A percentile compares a stretch with the other conserved stretches of the same genome.
Evolutionary conservation across 768 basidiomycete genomes (phyloP).

Genomic region (Omphalotus guepiniiformis): DNA sequence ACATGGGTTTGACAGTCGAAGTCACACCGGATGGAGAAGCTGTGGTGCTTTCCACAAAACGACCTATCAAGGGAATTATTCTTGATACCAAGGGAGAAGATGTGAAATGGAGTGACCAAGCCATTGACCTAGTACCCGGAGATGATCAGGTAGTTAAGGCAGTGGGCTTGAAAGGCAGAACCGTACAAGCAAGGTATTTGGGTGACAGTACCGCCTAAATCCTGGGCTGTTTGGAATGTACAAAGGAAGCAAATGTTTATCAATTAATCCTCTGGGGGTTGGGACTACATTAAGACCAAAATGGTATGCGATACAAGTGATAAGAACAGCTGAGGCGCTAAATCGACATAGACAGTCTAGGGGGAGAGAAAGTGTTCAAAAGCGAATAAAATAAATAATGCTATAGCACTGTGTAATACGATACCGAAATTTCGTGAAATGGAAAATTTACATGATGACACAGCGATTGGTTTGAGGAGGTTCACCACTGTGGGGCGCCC

Average conservation of each 20-base stretch:
- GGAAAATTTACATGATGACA: slow-evolving; percentile 47
- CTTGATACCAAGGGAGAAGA: slow-evolving; percentile 73
- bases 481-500: slow-evolving; percentile 41
- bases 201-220: slow-evolving; percentile 70
- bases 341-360: not conserved
- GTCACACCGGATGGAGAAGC: slow-evolving; percentile 53
- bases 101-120: slow-evolving; percentile 84
- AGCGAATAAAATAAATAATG: slow-evolving; percentile 21
- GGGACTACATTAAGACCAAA: slow-evolving; percentile 13
- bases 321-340: slow-evolving; percentile 12
- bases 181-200: slow-evolving; percentile 62
- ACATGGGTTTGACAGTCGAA: slow-evolving; percentile 54
- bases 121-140: slow-evolving; percentile 83
- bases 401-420: not conserved
- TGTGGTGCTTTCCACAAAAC: slow-evolving; percentile 49
- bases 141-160: slow-evolving; percentile 72
- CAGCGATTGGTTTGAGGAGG: slow-evolving; percentile 41
- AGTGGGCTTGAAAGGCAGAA: slow-evolving; percentile 61
- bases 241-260: slow-evolving; percentile 8
- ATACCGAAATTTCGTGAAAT: not conserved
- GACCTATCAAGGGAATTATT: slow-evolving; percentile 86
- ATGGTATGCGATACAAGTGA: slow-evolving; percentile 23
- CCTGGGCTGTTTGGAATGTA: slow-evolving; percentile 1
- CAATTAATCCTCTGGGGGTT: slow-evolving; percentile 3
- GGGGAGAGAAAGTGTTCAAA: slow-evolving; percentile 18